Evolutionary conservation across 2,329 filamentous ascomycete species (phyloP), one percentile per base, ranked within the genome.

Genomic region (Xylariaceae sp.): DNA sequence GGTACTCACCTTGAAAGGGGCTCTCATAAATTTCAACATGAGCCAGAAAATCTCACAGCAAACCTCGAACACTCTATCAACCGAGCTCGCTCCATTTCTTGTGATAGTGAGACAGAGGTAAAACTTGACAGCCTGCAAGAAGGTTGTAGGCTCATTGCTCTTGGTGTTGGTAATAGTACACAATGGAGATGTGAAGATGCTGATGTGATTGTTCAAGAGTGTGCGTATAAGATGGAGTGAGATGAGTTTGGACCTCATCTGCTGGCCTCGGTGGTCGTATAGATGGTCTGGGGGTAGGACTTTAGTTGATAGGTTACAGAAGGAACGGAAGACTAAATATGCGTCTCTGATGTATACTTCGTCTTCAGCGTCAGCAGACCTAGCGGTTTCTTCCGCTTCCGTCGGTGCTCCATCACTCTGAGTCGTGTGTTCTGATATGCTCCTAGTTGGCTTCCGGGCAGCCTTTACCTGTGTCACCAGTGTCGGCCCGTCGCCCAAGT

Each of bases 41-140:
- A 97, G 75, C 90, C 91, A 98, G 65, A 98, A 98, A 22, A 97
- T 95, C 65, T 98, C 93, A 59, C 88, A 91, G 64, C 88, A 92
- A 34, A 97, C 89, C 62, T 97, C 92, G 60, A 97, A 98, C 0
- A 98, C 90, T 54, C 81, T 81, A 53, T 89, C 87, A 35, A 95
- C 87, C 4, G 91, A 92, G 69, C 92, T 97, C 12, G 93, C 88
- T 16, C 92, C 94, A 63, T 98, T 98, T 42, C 92, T 82, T 44
- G 91, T 96, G 56, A 98, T 81, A 67, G 90, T 95, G 33, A 98
- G 77, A 67, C 93, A 97, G 22, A 98, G 78, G 64, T 98, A 96
- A 63, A 95, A 95, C 65, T 97, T 96, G 63, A 95, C 85, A 25
- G 93, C 93, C 65, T 97, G 90, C 17, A 96, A 77, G 59, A 98